These are phyloP conservation scores for Penicillium bialowiezense DNA, from an alignment of 495 filamentous ascomycete species.

Conservation along the genomic window DNA sequence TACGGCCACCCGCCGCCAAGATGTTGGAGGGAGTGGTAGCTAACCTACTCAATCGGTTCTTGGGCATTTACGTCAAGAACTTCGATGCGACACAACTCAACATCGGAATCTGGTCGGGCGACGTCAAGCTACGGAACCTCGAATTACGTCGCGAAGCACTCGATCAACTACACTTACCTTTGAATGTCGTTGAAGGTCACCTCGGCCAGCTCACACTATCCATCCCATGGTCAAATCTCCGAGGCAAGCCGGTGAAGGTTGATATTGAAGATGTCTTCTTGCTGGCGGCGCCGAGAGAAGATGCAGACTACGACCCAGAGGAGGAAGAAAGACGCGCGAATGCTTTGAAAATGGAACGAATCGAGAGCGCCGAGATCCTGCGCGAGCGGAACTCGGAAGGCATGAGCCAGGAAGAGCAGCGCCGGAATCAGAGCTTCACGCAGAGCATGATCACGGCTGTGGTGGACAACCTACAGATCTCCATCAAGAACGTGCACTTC, in stretches of 20 bases:
- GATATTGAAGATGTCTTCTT: conserved; percentile 96
- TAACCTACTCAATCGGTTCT: conserved; percentile 93
- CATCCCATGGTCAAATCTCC: conserved; percentile 94
- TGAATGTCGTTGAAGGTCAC: conserved; percentile 96
- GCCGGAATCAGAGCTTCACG: conserved; percentile 94
- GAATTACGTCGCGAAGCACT: conserved; percentile 91
- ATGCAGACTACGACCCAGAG: conserved; percentile 86
- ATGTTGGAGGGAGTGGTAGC: conserved; percentile 73
- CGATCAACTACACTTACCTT: conserved; percentile 89
- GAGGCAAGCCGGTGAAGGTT: conserved; percentile 89
- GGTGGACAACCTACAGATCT: conserved; percentile 95
- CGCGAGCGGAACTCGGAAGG: conserved; percentile 90
- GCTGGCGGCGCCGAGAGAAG: conserved; percentile 89
- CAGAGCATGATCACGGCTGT: conserved; percentile 92
- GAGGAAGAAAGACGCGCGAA: conserved; percentile 84
- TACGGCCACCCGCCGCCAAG: conserved; percentile 36
- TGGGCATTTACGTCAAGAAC: conserved; percentile 99
- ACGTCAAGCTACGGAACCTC: conserved; percentile 88
- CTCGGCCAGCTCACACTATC: conserved; percentile 83
- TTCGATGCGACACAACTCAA: conserved; percentile 96
- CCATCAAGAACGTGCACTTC: conserved; percentile 95
- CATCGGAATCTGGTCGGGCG: conserved; percentile 96
- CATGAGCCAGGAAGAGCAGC: conserved; percentile 88
- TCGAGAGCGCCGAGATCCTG: conserved; percentile 90
- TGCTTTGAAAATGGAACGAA: conserved; percentile 91